phyloP scores from a whole-genome alignment of 208 protist genomes.

The Leishmania aethiopica region DNA sequence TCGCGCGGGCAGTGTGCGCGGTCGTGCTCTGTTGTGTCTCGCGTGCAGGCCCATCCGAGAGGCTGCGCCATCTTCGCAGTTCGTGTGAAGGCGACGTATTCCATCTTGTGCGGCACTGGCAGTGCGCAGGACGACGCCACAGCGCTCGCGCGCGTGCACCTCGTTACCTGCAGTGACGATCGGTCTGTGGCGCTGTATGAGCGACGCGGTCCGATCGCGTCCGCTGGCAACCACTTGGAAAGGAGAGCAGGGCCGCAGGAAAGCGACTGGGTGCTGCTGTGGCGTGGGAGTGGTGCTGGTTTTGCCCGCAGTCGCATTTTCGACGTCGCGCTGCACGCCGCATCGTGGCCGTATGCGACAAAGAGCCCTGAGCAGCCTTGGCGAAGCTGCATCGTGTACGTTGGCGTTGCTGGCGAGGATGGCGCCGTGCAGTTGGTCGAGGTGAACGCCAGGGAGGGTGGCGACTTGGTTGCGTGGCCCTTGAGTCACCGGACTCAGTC shows the following conservation, averaged over 20 bases:
- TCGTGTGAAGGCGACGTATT: slow-evolving; percentile 5
- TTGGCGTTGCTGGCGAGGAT: slow-evolving; percentile 61
- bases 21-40: slow-evolving; percentile 12
- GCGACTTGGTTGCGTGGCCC: background rate
- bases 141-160: slow-evolving; percentile 7
- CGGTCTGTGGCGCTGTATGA: slow-evolving; percentile 58
- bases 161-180: slow-evolving; percentile 85
- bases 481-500: background rate
- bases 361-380: background rate
- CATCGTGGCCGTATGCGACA: background rate
- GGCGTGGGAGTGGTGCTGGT: slow-evolving; percentile 36
- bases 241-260: background rate
- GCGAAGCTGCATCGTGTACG: background rate
- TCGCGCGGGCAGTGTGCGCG: background rate
- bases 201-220: background rate
- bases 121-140: background rate
- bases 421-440: slow-evolving; percentile 48
- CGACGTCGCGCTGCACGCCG: slow-evolving; percentile 43
- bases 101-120: background rate
- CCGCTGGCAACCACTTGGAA: background rate
- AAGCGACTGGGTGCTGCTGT: slow-evolving; percentile 38
- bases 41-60: slow-evolving; percentile 43
- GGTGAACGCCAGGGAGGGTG: slow-evolving; percentile 5
- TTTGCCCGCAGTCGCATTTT: slow-evolving; percentile 73
- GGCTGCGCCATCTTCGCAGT: slow-evolving; percentile 80